Base-by-base conservation (phyloP, 805 yeast genomes). In the Lipomyces orientalis region DNA sequence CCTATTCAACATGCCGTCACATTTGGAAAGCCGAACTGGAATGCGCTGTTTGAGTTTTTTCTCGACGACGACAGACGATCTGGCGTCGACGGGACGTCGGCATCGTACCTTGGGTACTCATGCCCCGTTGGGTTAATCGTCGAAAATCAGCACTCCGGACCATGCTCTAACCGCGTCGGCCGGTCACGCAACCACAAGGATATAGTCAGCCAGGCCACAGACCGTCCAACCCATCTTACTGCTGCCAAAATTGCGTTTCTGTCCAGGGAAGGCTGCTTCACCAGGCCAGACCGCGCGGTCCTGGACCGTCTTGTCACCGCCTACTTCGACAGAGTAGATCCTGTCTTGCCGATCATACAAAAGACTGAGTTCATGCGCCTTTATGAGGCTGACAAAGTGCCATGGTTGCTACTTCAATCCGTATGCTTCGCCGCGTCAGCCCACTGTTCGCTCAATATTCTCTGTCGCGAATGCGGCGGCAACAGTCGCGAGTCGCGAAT, bases 291-390 rank as follows among this genome's bases (percentile, higher is more conserved):
- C 39, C 64, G 49, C 19, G 58, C 37, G 12, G 12, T 60, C 49
- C 54, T 66, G 34, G 59, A 58, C 49, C 58, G 57, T 14, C 62
- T 67, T 22, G 14, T 68, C 55, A 29, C 51, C 19, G 60, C 70
- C 31, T 69, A 65, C 55, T 68, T 69, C 34, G n/a, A 25, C n/a
- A 59, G 54, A 56, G 55, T 69, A n/a, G 70, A 69, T 34, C 64
- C 72, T 1, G n/a, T 61, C n/a, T 62, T 65, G 1, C 72, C 72
- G 39, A 49, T 69, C 39, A 37, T 69, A 12, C 25, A 62, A 25
- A 37, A 61, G 22, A 9, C 19, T n/a, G 46, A 33, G 51, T 61
- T 68, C 35, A 37, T 54, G n/a, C 43, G 31, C 10, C 59, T 25
- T 16, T 58, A 51, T 57, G 49, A 33, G 14, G 37, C 29, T 39